A percentile compares a stretch with the other conserved stretches of the same genome.
phyloP scores from a whole-genome alignment of 345 rosid genomes.

The Isatis tinctoria region DNA sequence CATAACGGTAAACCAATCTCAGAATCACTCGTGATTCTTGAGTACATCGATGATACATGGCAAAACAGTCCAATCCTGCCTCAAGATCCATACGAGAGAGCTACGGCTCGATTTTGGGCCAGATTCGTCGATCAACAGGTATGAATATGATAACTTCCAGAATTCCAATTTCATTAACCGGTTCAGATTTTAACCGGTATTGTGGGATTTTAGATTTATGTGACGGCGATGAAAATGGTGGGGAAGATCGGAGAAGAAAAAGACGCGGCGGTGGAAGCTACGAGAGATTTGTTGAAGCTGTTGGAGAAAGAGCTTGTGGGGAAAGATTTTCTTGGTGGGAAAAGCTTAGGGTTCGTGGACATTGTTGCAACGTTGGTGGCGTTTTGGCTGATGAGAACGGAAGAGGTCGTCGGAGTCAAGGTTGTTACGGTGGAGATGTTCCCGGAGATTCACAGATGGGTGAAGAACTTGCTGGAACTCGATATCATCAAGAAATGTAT shows the following conservation, averaged over 20 bases:
- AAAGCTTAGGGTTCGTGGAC: constrained; percentile 27
- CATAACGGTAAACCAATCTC: constrained; percentile 44
- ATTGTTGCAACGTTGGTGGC: constrained; percentile 26
- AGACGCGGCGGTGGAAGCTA: constrained; percentile 21
- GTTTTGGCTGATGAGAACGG: constrained; percentile 27
- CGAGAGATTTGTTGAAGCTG: constrained; percentile 21
- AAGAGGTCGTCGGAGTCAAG: constrained; percentile 13
- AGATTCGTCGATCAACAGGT: constrained; percentile 42
- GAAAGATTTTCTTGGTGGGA: constrained; percentile 36
- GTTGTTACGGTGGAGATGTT: constrained; percentile 17
- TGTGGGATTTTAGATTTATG: neutral
- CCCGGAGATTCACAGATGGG: constrained; percentile 22
- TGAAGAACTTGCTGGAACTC: neutral
- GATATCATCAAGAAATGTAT: constrained; percentile 26
- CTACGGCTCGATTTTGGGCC: constrained; percentile 44
- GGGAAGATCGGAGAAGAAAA: constrained; percentile 20
- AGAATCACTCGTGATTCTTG: constrained; percentile 42
- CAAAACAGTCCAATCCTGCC: constrained; percentile 37
- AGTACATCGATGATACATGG: constrained; percentile 53
- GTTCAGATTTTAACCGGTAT: constrained; percentile 3
- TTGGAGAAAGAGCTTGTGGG: constrained; percentile 34
- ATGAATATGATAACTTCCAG: neutral
- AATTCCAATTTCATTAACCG: neutral
- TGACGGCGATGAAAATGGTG: constrained; percentile 25
- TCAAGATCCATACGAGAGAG: constrained; percentile 37